These are phyloP conservation scores for Leptoxyphium fumago DNA, from an alignment of 2,329 filamentous ascomycete species.

Conservation along the genomic window DNA sequence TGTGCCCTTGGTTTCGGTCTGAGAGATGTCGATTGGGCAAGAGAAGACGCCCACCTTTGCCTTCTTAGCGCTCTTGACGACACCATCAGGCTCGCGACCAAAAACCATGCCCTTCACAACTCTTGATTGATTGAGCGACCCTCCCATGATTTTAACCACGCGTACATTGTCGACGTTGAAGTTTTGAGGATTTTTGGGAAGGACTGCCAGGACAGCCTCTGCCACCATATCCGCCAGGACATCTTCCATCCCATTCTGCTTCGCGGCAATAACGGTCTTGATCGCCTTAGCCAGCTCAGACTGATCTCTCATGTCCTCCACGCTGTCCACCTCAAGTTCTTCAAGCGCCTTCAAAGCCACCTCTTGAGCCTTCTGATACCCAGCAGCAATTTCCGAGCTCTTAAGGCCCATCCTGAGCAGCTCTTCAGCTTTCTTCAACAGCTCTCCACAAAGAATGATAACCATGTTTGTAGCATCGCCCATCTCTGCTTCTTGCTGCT, in stretches of 20 bases:
- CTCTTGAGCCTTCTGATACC: slow-evolving; percentile 88
- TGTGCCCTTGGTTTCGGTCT: slow-evolving; percentile 98
- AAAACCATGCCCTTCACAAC: slow-evolving; percentile 99
- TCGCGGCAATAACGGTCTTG: slow-evolving; percentile 86
- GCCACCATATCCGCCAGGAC: slow-evolving; percentile 75
- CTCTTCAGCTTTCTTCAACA: slow-evolving; percentile 94
- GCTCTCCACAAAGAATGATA: slow-evolving; percentile 85
- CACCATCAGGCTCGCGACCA: slow-evolving; percentile 81
- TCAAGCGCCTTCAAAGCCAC: slow-evolving; percentile 76
- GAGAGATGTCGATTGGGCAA: slow-evolving; percentile 85
- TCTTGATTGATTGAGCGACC: slow-evolving; percentile 80
- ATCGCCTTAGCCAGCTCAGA: slow-evolving; percentile 88
- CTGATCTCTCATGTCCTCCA: slow-evolving; percentile 67
- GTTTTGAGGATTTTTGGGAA: slow-evolving; percentile 87
- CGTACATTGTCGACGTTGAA: slow-evolving; percentile 99
- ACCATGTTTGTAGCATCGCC: slow-evolving; percentile 96
- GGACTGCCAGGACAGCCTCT: slow-evolving; percentile 67
- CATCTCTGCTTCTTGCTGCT: slow-evolving; percentile 99
- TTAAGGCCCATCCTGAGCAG: slow-evolving; percentile 92
- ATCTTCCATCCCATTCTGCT: slow-evolving; percentile 89
- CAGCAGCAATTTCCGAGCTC: slow-evolving; percentile 91
- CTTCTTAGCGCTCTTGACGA: slow-evolving; percentile 74
- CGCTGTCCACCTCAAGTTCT: slow-evolving; percentile 71
- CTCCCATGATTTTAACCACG: slow-evolving; percentile 99
- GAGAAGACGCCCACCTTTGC: slow-evolving; percentile 96